These are phyloP conservation scores for Lactuca saligna DNA, from an alignment of 129 eudicot species.

Conservation along the genomic window DNA sequence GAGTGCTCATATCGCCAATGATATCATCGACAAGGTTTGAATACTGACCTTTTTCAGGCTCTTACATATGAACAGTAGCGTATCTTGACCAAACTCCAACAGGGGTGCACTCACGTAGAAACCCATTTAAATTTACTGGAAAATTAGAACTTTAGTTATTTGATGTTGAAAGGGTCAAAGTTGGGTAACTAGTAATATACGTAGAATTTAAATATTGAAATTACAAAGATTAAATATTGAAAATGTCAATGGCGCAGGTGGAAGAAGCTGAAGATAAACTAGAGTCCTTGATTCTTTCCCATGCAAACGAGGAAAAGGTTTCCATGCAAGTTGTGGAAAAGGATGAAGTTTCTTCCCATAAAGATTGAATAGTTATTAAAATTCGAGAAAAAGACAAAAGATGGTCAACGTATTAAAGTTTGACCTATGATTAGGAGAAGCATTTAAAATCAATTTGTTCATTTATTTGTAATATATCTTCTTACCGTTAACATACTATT, in stretches of 20 bases:
- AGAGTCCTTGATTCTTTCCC: constrained; percentile 20
- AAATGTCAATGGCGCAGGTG: constrained; percentile 25
- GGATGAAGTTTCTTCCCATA: not conserved
- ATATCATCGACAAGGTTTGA: constrained; percentile 42
- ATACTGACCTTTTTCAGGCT: not conserved
- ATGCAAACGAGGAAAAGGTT: constrained; percentile 9
- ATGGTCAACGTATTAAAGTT: constrained; percentile 14
- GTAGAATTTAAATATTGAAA: too few relatives aligned
- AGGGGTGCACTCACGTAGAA: too few relatives aligned
- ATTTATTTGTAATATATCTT: constrained; percentile 4
- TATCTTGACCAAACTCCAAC: too few relatives aligned
- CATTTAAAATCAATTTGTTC: constrained; percentile 1
- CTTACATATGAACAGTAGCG: too few relatives aligned
- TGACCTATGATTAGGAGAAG: not conserved
- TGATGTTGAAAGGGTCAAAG: too few relatives aligned
- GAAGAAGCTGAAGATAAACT: constrained; percentile 41
- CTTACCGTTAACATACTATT: too few relatives aligned
- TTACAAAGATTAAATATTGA: not conserved
- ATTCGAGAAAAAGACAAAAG: not conserved
- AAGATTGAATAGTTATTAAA: not conserved
- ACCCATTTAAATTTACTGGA: too few relatives aligned
- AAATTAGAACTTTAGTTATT: too few relatives aligned
- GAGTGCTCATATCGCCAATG: constrained; percentile 35
- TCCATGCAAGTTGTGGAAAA: not conserved
- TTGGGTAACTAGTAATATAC: too few relatives aligned